phyloP scores from a whole-genome alignment of 78 protist species.

The Guillardia theta region DNA sequence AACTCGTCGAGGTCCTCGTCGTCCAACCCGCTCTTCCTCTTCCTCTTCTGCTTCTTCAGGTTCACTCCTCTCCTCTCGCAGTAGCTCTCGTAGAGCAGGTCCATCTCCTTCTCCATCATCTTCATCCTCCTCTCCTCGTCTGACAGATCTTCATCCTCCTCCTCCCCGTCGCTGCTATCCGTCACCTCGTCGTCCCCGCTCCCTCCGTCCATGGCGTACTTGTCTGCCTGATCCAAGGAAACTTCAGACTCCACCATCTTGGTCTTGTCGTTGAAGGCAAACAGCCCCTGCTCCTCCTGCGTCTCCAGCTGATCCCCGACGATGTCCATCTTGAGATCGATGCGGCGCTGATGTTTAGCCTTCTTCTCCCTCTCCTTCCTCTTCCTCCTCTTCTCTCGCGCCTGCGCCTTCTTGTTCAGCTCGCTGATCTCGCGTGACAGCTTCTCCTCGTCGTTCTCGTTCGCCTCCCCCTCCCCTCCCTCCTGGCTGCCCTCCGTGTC shows the following conservation, averaged over 20 bases:
- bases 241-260: background rate
- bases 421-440: background rate
- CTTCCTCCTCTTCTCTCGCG: background rate
- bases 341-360: background rate
- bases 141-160: background rate
- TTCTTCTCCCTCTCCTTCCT: conserved; percentile 40
- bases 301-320: background rate
- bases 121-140: conserved; percentile 7
- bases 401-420: background rate
- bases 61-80: background rate
- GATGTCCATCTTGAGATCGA: conserved; percentile 29
- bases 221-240: background rate
- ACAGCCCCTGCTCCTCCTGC: conserved; percentile 1
- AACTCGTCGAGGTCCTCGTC: background rate
- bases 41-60: background rate
- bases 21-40: background rate
- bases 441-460: background rate
- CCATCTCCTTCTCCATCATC: background rate
- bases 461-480: background rate
- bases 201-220: background rate
- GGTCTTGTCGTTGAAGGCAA: background rate
- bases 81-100: background rate
- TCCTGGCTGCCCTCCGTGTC: background rate
- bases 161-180: background rate
- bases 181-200: background rate